Percentiles rank a stretch among this genome's conserved stretches.
Conservation (phyloP, 805 yeast genomes). For the Candida vartiovaarae region DNA sequence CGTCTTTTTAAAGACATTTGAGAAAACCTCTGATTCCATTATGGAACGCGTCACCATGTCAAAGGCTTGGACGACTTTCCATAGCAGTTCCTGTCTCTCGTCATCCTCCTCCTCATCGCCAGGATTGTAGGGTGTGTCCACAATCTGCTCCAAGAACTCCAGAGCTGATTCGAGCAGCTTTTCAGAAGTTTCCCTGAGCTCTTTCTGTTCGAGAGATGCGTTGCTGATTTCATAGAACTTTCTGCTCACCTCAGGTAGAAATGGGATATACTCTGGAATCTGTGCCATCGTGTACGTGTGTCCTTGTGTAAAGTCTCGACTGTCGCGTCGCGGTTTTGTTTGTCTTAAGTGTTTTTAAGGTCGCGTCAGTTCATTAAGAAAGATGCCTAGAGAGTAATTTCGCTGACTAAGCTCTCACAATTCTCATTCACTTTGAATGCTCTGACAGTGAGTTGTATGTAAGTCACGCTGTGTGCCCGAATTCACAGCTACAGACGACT, state of each 20-base stretch:
- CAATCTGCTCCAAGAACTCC: constrained; percentile 11
- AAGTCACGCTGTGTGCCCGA: no score
- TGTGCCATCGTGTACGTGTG: constrained; percentile 2
- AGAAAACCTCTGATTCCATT: constrained; percentile 9
- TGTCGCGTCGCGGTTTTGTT: no score
- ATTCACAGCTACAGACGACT: no score
- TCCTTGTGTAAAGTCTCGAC: no score
- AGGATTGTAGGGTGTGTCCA: constrained; percentile 2
- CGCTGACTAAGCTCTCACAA: not conserved
- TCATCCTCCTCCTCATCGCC: constrained; percentile 4
- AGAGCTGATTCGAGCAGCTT: constrained; percentile 11
- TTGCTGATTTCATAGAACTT: constrained; percentile 6
- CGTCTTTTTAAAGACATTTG: constrained; percentile 10
- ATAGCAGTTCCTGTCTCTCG: constrained; percentile 8
- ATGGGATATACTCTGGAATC: constrained; percentile 10
- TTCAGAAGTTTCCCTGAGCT: constrained; percentile 5
- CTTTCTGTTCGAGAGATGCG: constrained; percentile 1
- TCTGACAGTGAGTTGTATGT: no score
- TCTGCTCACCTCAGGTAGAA: not conserved
- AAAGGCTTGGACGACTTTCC: constrained; percentile 10
- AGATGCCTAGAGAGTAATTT: not conserved
- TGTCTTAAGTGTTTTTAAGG: no score
- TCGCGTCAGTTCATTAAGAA: no score
- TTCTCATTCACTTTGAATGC: no score
- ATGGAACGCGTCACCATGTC: constrained; percentile 14